Conservation (phyloP, 805 yeast genomes). For the Yamadazyma olivae region DNA sequence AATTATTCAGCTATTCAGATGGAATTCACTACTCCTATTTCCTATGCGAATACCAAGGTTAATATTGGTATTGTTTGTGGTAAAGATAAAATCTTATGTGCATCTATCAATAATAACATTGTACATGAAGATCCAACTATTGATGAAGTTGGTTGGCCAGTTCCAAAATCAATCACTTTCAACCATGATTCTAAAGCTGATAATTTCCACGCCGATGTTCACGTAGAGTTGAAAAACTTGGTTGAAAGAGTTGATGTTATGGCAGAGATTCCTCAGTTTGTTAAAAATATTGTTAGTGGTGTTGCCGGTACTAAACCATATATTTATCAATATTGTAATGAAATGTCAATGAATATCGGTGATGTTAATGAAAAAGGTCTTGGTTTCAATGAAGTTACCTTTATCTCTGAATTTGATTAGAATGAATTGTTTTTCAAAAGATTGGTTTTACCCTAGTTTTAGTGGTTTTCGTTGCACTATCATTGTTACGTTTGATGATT, state of each 20-base stretch:
- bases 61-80: conserved; percentile 72
- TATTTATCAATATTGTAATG: conserved; percentile 86
- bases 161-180: conserved; percentile 68
- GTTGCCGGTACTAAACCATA: conserved; percentile 97
- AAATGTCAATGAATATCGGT: conserved; percentile 44
- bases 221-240: conserved; percentile 58
- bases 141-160: conserved; percentile 91
- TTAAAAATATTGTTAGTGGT: conserved; percentile 88
- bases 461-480: neutral
- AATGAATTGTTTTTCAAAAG: neutral
- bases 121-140: conserved; percentile 50
- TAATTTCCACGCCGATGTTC: conserved; percentile 47
- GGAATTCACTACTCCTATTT: conserved; percentile 93
- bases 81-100: conserved; percentile 57
- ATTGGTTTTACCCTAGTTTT: neutral
- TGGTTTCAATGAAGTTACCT: conserved; percentile 78
- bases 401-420: conserved; percentile 47
- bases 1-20: conserved; percentile 74
- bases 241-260: conserved; percentile 95
- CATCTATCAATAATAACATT: conserved; percentile 64
- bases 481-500: neutral
- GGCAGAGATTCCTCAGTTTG: conserved; percentile 94
- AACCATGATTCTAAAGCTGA: conserved; percentile 42
- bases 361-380: conserved; percentile 54
- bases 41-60: conserved; percentile 81